Evolutionary conservation across 257 asterid species (phyloP).

Genomic region (Solanum medicagineum): DNA sequence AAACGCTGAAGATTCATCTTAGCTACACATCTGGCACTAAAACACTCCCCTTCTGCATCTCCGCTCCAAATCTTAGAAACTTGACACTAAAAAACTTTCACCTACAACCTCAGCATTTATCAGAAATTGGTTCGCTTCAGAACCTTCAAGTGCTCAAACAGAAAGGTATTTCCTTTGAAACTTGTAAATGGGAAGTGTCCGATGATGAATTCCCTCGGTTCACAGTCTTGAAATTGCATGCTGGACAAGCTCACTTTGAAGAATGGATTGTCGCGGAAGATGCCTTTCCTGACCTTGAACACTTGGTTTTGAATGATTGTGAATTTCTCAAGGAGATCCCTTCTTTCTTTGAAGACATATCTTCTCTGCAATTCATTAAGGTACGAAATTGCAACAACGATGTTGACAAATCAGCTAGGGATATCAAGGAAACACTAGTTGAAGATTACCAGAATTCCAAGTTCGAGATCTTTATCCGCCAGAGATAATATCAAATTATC

Average conservation of each 20-base stretch:
- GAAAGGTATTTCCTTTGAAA: not conserved
- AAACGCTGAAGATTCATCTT: not conserved
- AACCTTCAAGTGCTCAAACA: slow-evolving; percentile 2
- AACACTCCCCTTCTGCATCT: not conserved
- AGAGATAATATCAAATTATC: not conserved
- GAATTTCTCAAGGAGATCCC: no score
- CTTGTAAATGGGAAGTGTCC: not conserved
- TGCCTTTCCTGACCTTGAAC: not conserved
- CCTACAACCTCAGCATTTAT: not conserved
- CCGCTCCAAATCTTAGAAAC: not conserved
- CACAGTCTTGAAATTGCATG: not conserved
- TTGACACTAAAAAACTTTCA: not conserved
- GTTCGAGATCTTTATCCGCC: not conserved
- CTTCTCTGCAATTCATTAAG: not conserved
- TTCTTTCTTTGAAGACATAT: no score
- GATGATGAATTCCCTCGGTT: not conserved
- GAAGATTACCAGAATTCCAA: not conserved
- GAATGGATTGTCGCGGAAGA: not conserved
- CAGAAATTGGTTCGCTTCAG: not conserved
- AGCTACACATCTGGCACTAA: no score
- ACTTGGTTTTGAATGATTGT: not conserved
- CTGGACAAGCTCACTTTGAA: not conserved
- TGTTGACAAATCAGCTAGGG: not conserved
- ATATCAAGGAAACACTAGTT: not conserved
- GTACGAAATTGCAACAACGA: not conserved